Evolutionary conservation across 768 basidiomycete species (phyloP).

Genomic region (Paxillus involutus): DNA sequence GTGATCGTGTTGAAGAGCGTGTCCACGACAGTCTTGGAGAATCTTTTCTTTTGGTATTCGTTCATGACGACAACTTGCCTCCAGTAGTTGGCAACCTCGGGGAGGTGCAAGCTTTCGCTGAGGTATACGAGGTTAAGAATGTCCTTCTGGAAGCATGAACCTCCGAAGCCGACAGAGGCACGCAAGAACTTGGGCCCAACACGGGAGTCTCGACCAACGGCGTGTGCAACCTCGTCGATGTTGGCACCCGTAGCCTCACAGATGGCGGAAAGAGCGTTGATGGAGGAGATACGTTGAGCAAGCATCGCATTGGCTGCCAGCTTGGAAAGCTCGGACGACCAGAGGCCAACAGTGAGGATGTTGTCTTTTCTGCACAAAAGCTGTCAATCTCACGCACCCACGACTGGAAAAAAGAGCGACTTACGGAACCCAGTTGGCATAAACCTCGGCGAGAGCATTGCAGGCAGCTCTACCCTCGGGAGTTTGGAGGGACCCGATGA

Average conservation of each 20-base stretch:
- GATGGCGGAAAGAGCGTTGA: constrained; percentile 97
- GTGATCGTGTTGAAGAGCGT: constrained; percentile 99
- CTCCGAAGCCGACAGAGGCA: constrained; percentile 95
- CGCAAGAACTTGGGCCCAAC: constrained; percentile 95
- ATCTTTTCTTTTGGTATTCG: constrained; percentile 96
- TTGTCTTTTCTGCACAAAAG: constrained; percentile 52
- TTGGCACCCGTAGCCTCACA: constrained; percentile 99
- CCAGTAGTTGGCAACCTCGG: constrained; percentile 98
- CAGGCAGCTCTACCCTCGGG: constrained; percentile 83
- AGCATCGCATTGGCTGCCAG: constrained; percentile 99
- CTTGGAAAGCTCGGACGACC: constrained; percentile 98
- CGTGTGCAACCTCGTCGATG: constrained; percentile 95
- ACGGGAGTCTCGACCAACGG: constrained; percentile 90
- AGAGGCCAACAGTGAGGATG: constrained; percentile 93
- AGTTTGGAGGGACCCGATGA: constrained; percentile 94
- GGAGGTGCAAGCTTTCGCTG: constrained; percentile 89
- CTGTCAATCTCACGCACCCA: not conserved
- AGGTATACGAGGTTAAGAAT: constrained; percentile 99
- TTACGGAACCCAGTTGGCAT: constrained; percentile 96
- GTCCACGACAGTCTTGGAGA: constrained; percentile 95
- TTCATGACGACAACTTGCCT: constrained; percentile 96
- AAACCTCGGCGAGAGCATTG: constrained; percentile 72
- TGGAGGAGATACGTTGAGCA: constrained; percentile 96
- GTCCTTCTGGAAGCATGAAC: constrained; percentile 99
- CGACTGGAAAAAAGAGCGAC: constrained; percentile 30